Evolutionary conservation across 352 stramenopile genomes (phyloP), one percentile per base, ranked within the genome.

Genomic region (Phytophthora fragariaefolia): DNA sequence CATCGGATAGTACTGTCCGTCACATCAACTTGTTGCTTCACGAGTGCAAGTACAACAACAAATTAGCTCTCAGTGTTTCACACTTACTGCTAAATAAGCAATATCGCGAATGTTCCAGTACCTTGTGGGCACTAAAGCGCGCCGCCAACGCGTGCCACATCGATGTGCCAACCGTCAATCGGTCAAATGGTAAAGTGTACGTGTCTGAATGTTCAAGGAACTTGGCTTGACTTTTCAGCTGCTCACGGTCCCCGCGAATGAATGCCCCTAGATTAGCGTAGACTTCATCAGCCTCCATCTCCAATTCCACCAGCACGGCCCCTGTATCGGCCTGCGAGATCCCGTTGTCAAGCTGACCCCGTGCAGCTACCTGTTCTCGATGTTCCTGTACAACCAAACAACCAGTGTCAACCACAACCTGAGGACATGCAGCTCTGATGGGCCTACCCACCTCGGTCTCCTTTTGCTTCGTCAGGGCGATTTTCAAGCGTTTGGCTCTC

Each of bases 401-500:
- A 34, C 3, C 20, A 55, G 23, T 18, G 34, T 18, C 13, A 42
- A 42, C 10, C 28, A 36, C 28, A 10, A 13, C 13, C 17, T 42
- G 34, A 20, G 12, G 12, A 6, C 9, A 42, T 42, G 18, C 34
- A 42, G 10, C 17, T 12, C 9, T 45, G 38, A 45, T 45, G 6
- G 5, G 3, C 12, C 23, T n/a, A 7, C 26, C 3, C 47, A 69
- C 65, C 58, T 69, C 58, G 28, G 27, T 24, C 7, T 43, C 26
- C 58, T 64, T 60, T 49, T 60, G 57, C 38, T 52, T 72, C 20
- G 47, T 72, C 65, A 50, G 69, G n/a, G 58, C 65, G 10, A 59
- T 9, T 38, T 63, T 57, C 52, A 73, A 50, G 2, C 58, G 50
- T 30, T 64, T 69, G 2, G 58, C 65, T 47, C 52, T 23, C 8